Evolutionary conservation across 148 eudicot genomes (phyloP), one percentile per base, ranked within the genome.

Genomic region (Drosera capensis): DNA sequence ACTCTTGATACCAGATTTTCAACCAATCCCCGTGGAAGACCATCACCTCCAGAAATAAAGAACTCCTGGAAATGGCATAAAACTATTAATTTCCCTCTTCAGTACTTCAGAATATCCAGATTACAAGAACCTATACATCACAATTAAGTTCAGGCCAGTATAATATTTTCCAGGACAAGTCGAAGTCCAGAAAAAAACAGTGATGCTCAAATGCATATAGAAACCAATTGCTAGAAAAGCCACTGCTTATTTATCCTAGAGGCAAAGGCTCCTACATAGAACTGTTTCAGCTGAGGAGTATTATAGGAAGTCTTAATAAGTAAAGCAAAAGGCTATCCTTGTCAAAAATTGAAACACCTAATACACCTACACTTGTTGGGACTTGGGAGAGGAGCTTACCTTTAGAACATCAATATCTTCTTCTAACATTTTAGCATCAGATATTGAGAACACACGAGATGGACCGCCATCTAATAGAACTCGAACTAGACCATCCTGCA

Each of bases 21-120:
- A 50, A 92, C 99, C 26, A 85, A 86, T 57, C 99, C 99, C 20
- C 99, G 88, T 59, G 99, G 99, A 55, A 92, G 94, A 21, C 99
- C 95, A 66, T 85, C 99, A 58, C 99, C 99, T 52, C 94, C 95
- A 62, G 95, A 92, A 54, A 92, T 92, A 42, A 92, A 92, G 65
- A 92, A 81, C 54, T 92, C 99, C 99, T 92, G 66, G 20, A 29
- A 57, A 49, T 26, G 45, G 13, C 7, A 2, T 17, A 20, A 2
- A 41, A 8, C 2, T 14, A 11, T 34, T 34, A 34, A 34, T 34
- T 3, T 34, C 3, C 38, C 38, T 4, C 9, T 38, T 3, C 14
- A 38, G 19, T 4, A 17, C 42, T 38, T 36, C 25, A 11, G 28
- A 25, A 51, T 28, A n/a, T 28, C 31, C 4, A 28, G 9, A 28